Evolutionary conservation across 148 eudicot species (phyloP).

Genomic region (Rhododendron kiyosumense): DNA sequence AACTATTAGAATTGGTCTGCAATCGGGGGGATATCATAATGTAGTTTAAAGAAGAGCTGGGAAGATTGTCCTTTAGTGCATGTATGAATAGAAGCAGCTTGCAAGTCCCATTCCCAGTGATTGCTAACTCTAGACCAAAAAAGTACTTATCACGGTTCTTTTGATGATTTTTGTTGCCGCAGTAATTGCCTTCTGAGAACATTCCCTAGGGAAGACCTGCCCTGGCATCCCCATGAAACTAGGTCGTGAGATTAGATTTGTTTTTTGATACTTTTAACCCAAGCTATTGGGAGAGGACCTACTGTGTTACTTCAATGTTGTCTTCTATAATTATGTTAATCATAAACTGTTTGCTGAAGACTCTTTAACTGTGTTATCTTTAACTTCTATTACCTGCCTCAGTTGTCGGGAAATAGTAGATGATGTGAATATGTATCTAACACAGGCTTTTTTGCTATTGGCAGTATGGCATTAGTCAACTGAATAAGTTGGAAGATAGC

Average conservation of each 20-base stretch:
- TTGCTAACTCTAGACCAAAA: background rate
- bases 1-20: background rate
- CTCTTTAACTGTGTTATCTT: background rate
- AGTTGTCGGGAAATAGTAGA: background rate
- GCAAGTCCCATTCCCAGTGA: background rate
- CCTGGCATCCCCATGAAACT: background rate
- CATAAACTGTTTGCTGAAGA: background rate
- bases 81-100: background rate
- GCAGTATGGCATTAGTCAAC: slow-evolving; percentile 90
- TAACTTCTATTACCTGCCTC: background rate
- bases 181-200: background rate
- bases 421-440: background rate
- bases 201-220: background rate
- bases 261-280: background rate
- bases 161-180: slow-evolving; percentile 1
- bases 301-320: background rate
- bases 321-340: background rate
- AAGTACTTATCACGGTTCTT: background rate
- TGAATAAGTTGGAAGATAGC: slow-evolving; percentile 93
- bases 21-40: background rate
- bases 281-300: background rate
- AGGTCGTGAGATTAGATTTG: background rate
- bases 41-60: background rate
- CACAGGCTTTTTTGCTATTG: background rate
- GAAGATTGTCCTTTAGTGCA: background rate